Conservation (phyloP, 2,329 filamentous ascomycete genomes). For the Massarina eburnea region DNA sequence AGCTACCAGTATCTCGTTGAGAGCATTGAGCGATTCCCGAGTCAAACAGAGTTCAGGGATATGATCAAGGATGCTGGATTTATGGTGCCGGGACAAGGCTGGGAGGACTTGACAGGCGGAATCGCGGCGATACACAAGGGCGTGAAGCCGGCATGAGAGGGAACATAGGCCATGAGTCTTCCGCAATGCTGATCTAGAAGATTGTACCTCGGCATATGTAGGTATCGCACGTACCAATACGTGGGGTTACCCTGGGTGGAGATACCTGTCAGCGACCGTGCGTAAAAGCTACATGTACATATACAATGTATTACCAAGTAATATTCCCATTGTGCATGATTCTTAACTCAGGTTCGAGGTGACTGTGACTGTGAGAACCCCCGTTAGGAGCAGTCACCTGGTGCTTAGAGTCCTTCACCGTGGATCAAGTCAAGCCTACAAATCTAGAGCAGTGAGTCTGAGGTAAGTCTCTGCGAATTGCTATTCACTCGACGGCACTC, state of each 20-base stretch:
- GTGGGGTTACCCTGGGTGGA: no score
- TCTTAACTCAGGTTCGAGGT: no score
- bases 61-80: slow-evolving; percentile 89
- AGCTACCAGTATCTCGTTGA: slow-evolving; percentile 99
- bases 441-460: no score
- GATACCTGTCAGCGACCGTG: neutral
- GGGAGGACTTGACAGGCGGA: slow-evolving; percentile 87
- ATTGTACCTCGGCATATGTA: no score
- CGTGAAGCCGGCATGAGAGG: slow-evolving; percentile 66
- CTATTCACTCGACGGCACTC: no score
- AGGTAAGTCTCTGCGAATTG: no score
- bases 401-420: no score
- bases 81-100: slow-evolving; percentile 69
- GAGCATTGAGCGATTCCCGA: slow-evolving; percentile 92
- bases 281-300: neutral
- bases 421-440: no score
- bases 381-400: no score
- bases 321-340: neutral
- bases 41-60: slow-evolving; percentile 76
- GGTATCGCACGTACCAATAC: no score
- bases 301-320: neutral
- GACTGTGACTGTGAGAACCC: no score
- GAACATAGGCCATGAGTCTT: neutral
- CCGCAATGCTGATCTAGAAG: no score
- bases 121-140: slow-evolving; percentile 97